Evolutionary conservation across 805 yeast genomes (phyloP).

Genomic region (Diddensiella santjacobensis): DNA sequence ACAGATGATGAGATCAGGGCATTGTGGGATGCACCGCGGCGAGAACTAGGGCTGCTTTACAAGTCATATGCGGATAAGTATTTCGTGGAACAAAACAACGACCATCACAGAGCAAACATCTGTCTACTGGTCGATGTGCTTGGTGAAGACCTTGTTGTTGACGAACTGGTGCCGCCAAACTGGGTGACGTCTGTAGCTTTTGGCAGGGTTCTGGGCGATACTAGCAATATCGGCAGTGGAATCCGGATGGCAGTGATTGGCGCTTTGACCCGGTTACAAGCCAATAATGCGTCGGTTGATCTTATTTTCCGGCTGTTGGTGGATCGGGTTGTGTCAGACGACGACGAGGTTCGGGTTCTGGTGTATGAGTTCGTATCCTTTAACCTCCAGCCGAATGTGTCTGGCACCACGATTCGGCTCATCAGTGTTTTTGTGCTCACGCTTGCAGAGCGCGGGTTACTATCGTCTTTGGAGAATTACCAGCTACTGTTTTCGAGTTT

Average conservation of each 20-base stretch:
- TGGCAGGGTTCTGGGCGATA: neutral
- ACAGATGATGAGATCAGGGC: neutral
- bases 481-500: conserved; percentile 18
- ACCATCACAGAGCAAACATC: neutral
- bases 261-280: conserved; percentile 13
- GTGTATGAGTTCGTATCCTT: conserved; percentile 22
- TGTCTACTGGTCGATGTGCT: neutral
- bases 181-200: neutral
- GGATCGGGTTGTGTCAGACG: conserved; percentile 1
- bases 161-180: neutral
- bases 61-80: neutral
- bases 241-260: neutral
- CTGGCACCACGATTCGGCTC: conserved; percentile 13
- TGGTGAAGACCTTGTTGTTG: neutral
- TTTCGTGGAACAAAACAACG: neutral
- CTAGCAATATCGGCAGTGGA: neutral
- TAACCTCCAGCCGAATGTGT: conserved; percentile 12
- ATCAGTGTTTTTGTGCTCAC: conserved; percentile 19
- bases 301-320: conserved; percentile 14
- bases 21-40: neutral
- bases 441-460: conserved; percentile 9
- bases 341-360: conserved; percentile 16
- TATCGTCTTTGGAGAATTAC: conserved; percentile 14
- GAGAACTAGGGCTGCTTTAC: neutral
- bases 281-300: conserved; percentile 18